Conservation (phyloP, 441 rosid species). For the Kokia cookei region DNA sequence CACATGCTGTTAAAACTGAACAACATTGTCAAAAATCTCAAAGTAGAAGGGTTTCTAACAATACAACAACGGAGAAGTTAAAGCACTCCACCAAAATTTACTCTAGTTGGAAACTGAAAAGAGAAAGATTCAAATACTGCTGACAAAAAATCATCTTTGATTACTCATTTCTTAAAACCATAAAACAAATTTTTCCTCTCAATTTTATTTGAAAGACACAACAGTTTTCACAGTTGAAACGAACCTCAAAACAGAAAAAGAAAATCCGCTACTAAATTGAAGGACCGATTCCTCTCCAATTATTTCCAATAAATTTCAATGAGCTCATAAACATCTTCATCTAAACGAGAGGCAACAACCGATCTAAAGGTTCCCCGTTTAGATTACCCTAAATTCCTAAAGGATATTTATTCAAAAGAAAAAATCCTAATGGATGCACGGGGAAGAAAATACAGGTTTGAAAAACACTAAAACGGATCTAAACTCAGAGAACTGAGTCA, state of each 20-base stretch:
- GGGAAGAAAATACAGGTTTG: background rate
- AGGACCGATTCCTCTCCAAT: background rate
- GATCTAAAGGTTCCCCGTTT: too few species aligned
- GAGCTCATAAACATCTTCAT: background rate
- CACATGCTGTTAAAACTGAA: background rate
- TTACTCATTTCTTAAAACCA: background rate
- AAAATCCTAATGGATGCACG: background rate
- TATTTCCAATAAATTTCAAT: background rate
- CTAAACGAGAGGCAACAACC: background rate
- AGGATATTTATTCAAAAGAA: too few species aligned
- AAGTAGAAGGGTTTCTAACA: background rate
- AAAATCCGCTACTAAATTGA: background rate
- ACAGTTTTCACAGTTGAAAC: background rate
- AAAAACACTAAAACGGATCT: background rate
- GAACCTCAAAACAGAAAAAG: background rate
- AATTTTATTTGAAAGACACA: background rate
- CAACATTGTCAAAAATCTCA: background rate
- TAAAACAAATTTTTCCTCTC: background rate
- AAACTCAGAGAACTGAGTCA: background rate
- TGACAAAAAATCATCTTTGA: background rate
- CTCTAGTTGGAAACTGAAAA: background rate
- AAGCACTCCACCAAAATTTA: background rate
- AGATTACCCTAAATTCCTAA: background rate
- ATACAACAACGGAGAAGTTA: background rate
- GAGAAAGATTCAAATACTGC: background rate